Evolutionary conservation across 2,329 filamentous ascomycete species (phyloP).

Genomic region (Cladosporium sp.): DNA sequence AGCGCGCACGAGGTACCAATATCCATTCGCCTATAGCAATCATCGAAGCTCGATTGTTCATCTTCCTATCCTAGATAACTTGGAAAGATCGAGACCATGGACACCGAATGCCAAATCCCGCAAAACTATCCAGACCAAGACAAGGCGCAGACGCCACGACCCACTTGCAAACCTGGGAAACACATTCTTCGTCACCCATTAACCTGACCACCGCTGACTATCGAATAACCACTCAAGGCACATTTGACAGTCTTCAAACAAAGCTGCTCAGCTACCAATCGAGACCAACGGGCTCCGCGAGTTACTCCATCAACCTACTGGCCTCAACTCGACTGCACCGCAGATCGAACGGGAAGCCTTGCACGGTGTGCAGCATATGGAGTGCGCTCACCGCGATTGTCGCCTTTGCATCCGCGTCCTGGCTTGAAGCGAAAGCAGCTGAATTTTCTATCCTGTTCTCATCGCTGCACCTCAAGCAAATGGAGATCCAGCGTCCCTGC

Average conservation of each 20-base stretch:
- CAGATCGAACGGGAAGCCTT: constrained; percentile 15
- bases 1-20: background rate
- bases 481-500: background rate
- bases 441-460: background rate
- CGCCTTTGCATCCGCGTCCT: background rate
- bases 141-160: background rate
- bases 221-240: background rate
- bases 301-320: background rate
- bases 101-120: background rate
- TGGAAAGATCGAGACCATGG: background rate
- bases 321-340: constrained; percentile 5
- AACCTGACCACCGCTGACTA: too few relatives aligned
- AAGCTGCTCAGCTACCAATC: background rate
- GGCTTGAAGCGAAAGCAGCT: background rate
- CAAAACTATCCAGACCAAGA: too few relatives aligned
- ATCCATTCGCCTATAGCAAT: background rate
- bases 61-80: background rate
- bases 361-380: background rate
- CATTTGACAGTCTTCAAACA: background rate
- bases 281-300: background rate
- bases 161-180: background rate
- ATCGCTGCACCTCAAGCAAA: background rate
- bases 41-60: background rate
- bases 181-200: background rate
- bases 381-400: background rate